Evolutionary conservation across 208 protist species (phyloP).

Genomic region (Zelonia costaricensis): DNA sequence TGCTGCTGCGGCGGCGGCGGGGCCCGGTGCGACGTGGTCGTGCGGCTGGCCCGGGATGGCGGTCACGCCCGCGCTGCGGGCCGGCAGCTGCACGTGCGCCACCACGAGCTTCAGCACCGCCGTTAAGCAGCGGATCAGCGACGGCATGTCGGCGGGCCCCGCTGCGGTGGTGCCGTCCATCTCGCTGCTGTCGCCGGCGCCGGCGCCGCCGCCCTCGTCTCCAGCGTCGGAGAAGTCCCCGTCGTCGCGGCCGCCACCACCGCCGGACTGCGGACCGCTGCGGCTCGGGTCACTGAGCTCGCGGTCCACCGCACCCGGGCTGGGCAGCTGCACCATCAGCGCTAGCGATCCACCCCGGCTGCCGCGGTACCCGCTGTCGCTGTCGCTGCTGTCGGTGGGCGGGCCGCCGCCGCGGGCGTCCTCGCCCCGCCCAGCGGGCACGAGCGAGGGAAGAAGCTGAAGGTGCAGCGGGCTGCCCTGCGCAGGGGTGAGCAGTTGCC

Average conservation of each 20-base stretch:
- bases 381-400: neutral
- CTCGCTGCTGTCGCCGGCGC: neutral
- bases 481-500: neutral
- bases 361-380: neutral
- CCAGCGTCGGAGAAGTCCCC: too few species aligned
- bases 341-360: too few species aligned
- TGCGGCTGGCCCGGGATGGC: too few species aligned
- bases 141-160: constrained; percentile 7
- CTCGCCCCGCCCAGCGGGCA: neutral
- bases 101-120: constrained; percentile 10
- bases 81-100: constrained; percentile 13
- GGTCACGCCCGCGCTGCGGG: neutral
- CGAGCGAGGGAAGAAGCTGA: neutral
- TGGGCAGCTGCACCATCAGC: too few species aligned
- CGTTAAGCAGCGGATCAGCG: constrained; percentile 14
- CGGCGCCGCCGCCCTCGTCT: too few species aligned
- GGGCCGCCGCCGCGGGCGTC: too few species aligned
- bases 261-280: too few species aligned
- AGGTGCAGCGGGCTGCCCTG: neutral
- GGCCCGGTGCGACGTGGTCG: too few species aligned
- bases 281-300: too few species aligned
- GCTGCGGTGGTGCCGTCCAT: neutral
- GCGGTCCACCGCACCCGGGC: too few species aligned
- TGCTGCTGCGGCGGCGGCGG: neutral
- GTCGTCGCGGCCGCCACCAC: too few species aligned